phyloP scores from a whole-genome alignment of 345 rosid genomes.

The Anacardium occidentale region DNA sequence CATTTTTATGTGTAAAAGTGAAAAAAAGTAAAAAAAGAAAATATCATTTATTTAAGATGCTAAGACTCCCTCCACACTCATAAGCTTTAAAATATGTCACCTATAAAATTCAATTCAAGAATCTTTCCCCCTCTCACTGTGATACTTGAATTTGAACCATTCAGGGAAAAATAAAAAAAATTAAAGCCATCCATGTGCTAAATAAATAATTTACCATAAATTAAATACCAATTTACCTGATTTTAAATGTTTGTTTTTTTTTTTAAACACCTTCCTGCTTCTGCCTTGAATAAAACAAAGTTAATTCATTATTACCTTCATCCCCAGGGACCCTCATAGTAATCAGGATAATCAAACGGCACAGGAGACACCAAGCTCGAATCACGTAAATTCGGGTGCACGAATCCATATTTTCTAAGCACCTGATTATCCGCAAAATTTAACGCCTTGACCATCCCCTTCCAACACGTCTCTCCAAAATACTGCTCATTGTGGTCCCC shows the following conservation, averaged over 20 bases:
- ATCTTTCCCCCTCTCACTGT: background rate
- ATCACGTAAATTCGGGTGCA: constrained; percentile 63
- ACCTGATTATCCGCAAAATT: constrained; percentile 98
- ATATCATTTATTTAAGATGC: background rate
- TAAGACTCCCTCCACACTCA: background rate
- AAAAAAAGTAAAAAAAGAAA: background rate
- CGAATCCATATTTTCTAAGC: constrained; percentile 70
- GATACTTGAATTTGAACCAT: too few species aligned
- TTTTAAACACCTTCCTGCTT: too few species aligned
- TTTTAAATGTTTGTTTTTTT: too few species aligned
- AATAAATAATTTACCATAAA: too few species aligned
- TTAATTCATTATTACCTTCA: background rate
- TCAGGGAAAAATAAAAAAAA: too few species aligned
- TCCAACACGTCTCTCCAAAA: constrained; percentile 71
- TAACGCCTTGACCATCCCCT: constrained; percentile 76
- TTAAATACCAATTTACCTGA: too few species aligned
- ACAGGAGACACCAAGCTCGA: constrained; percentile 50
- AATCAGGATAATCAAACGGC: constrained; percentile 73
- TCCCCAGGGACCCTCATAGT: constrained; percentile 64
- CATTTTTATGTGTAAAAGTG: constrained; percentile 3
- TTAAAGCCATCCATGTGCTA: too few species aligned
- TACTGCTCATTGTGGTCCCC: constrained; percentile 82
- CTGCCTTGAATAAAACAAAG: background rate
- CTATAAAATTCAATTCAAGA: too few species aligned
- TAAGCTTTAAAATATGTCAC: background rate